Conservation (phyloP, 345 rosid genomes). For the Rhizophora mangle region DNA sequence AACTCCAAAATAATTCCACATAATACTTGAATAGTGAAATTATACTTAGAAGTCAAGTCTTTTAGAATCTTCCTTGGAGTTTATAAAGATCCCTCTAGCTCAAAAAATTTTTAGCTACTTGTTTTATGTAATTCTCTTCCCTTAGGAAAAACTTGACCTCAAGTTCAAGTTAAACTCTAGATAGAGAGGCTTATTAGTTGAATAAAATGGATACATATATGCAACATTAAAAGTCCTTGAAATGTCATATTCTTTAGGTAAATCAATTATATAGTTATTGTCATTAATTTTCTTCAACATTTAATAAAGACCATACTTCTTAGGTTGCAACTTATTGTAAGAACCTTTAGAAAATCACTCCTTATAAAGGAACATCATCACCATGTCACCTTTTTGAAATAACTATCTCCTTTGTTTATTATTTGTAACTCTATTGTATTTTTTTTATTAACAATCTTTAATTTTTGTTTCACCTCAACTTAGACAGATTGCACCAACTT, state of each 20-base stretch:
- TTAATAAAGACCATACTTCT: neutral
- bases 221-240: neutral
- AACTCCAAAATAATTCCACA: no score
- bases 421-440: neutral
- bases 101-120: accelerated
- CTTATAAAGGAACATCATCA: neutral
- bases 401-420: neutral
- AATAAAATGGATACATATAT: neutral
- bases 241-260: neutral
- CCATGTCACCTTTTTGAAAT: neutral
- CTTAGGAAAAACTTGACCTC: neutral
- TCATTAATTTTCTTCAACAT: neutral
- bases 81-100: accelerated
- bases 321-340: slow-evolving; percentile 1
- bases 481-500: neutral
- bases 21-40: no score
- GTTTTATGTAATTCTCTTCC: no score
- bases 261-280: neutral
- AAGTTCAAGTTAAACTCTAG: neutral
- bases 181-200: neutral
- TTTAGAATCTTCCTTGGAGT: no score
- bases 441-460: neutral
- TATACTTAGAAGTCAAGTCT: no score
- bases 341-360: neutral
- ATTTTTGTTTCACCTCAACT: neutral